Evolutionary conservation across 2,329 filamentous ascomycete genomes (phyloP), one percentile per base, ranked within the genome.

Genomic region (Exophiala xenobiotica): DNA sequence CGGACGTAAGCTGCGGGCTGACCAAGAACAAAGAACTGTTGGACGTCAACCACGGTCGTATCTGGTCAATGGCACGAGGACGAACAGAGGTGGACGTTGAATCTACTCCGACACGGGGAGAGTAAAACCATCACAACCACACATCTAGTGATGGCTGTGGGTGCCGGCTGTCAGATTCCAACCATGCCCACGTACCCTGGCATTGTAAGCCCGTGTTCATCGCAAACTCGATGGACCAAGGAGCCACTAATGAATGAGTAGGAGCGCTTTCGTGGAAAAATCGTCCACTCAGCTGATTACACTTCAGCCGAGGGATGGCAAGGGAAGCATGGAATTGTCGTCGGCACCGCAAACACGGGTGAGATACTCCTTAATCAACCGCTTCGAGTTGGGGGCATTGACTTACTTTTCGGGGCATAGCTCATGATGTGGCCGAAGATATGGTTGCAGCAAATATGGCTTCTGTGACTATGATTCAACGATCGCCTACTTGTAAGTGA

Each of bases 391-490:
- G n/a, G n/a, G n/a, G n/a, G n/a, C n/a, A 6, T 12, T 38, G 8
- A 47, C 29, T 22, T 6, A 47, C 27, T 20, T 7, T 2, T 18
- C n/a, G 22, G 3, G 5, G 24, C 18, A 75, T 72, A 1, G 61
- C 61, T 1, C 74, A 77, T 61, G 74, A 78, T 59, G 68, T 77
- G 19, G 72, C 74, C 2, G 69, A 75, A 58, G 73, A 77, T 58
- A 76, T 75, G 67, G 64, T 68, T 27, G 65, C 70, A 16, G 69
- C 69, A 6, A 68, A 69, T 3, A 57, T 71, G 44, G 64, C 68
- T 26, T 68, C 72, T n/a, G 63, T 72, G 11, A 78, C 74, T 7
- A 73, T 78, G 57, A 60, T 77, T 0, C 75, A 78, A 56, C 69
- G 74, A 20, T 66, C 62, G 39, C 66, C 63, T 3, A 77, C 74